Evolutionary conservation across 2,329 filamentous ascomycete genomes (phyloP).

Genomic region (Sporothrix protearum): DNA sequence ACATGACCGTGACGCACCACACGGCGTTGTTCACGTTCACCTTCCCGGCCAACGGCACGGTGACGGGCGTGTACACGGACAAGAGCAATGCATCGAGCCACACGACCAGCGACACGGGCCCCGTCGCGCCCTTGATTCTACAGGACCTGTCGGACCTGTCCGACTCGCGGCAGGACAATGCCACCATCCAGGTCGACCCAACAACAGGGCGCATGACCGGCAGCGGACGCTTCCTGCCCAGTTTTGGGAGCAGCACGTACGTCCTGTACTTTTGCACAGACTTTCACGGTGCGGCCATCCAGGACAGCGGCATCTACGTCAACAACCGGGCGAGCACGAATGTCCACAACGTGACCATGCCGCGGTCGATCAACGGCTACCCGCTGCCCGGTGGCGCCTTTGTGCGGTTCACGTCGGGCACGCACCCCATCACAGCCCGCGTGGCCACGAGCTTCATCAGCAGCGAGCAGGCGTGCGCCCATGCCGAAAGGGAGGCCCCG

Average conservation of each 20-base stretch:
- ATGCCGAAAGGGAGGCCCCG: conserved; percentile 67
- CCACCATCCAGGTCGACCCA: conserved; percentile 51
- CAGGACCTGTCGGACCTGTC: conserved; percentile 64
- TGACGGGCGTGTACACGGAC: conserved; percentile 6
- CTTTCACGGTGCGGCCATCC: conserved; percentile 56
- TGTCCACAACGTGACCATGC: conserved; percentile 47
- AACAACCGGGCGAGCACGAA: conserved; percentile 52
- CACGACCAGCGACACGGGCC: conserved; percentile 8
- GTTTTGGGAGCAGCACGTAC: conserved; percentile 62
- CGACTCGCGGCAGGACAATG: conserved; percentile 57
- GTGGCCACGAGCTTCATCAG: conserved; percentile 70
- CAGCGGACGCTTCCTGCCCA: conserved; percentile 59
- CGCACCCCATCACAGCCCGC: conserved; percentile 56
- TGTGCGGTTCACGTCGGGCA: conserved; percentile 53
- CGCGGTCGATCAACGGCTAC: conserved; percentile 50
- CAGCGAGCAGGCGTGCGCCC: conserved; percentile 60
- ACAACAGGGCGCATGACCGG: conserved; percentile 60
- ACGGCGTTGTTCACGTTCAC: conserved; percentile 64
- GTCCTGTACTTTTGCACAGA: conserved; percentile 64
- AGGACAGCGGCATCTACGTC: conserved; percentile 59
- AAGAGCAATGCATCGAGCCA: not conserved
- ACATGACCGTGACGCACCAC: conserved; percentile 66
- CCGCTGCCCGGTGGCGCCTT: conserved; percentile 61
- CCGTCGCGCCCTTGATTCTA: conserved; percentile 56
- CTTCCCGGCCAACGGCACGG: conserved; percentile 48